phyloP scores from a whole-genome alignment of 2,329 filamentous ascomycete genomes.

The Helminthosporium solani region DNA sequence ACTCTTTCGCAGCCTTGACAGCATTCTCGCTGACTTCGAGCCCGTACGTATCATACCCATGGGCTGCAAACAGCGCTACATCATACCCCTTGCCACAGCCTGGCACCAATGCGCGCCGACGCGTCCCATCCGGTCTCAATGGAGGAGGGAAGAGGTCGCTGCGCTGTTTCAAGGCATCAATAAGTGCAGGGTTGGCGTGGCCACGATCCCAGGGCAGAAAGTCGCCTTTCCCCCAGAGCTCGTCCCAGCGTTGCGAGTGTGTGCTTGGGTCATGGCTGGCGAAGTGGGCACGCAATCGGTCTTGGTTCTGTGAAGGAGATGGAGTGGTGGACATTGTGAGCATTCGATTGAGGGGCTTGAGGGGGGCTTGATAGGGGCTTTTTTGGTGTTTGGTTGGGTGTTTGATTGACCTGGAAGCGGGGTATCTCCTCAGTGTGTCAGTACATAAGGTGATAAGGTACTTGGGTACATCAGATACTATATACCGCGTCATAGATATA shows the following conservation, averaged over 20 bases:
- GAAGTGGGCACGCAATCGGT: slow-evolving; percentile 47
- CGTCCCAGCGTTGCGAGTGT: slow-evolving; percentile 54
- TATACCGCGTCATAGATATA: no score
- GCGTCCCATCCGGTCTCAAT: slow-evolving; percentile 24
- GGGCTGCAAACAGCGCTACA: slow-evolving; percentile 69
- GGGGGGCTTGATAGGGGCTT: neutral
- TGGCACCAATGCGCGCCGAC: slow-evolving; percentile 68
- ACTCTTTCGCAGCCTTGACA: slow-evolving; percentile 49
- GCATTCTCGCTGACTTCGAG: slow-evolving; percentile 65
- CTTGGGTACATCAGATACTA: no score
- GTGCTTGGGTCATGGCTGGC: slow-evolving; percentile 41
- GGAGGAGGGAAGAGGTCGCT: slow-evolving; percentile 35
- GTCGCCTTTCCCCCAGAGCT: slow-evolving; percentile 56
- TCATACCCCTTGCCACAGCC: slow-evolving; percentile 84
- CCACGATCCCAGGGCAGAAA: slow-evolving; percentile 62
- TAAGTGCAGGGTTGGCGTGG: slow-evolving; percentile 59
- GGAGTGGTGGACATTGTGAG: slow-evolving; percentile 8
- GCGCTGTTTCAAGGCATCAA: slow-evolving; percentile 51
- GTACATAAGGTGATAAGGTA: no score
- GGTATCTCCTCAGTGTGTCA: no score
- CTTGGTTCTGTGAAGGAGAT: slow-evolving; percentile 34
- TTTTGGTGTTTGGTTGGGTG: no score
- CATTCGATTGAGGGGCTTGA: neutral
- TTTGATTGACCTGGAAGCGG: no score
- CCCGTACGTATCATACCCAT: slow-evolving; percentile 76